These are phyloP conservation scores for Ophiostoma perfectum DNA, from an alignment of 2,329 filamentous ascomycete species.

Conservation along the genomic window DNA sequence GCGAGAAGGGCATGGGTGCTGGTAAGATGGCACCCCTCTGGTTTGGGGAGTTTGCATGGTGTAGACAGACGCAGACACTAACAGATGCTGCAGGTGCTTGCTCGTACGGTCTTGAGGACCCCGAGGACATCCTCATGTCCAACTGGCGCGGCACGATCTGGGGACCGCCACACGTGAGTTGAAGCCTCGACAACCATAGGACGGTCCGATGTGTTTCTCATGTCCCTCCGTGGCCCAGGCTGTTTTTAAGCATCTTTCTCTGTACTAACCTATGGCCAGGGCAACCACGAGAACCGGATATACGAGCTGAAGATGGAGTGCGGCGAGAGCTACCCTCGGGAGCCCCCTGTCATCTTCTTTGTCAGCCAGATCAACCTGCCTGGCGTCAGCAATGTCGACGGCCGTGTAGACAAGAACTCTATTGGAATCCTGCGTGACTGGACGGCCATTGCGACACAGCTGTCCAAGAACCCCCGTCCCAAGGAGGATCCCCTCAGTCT, in stretches of 20 bases:
- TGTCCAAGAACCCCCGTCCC: constrained; percentile 31
- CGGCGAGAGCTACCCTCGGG: constrained; percentile 80
- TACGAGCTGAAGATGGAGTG: constrained; percentile 98
- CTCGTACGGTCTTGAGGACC: constrained; percentile 91
- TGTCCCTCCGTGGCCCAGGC: too few species aligned
- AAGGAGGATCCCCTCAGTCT: constrained; percentile 35
- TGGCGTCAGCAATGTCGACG: constrained; percentile 75
- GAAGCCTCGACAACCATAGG: neutral
- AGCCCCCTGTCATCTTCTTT: constrained; percentile 85
- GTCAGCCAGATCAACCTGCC: constrained; percentile 94
- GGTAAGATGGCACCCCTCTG: constrained; percentile 47
- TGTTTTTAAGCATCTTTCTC: too few species aligned
- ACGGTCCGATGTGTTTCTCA: too few species aligned
- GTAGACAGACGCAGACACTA: neutral
- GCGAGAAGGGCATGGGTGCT: constrained; percentile 93
- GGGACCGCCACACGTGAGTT: constrained; percentile 83
- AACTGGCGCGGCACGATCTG: constrained; percentile 99
- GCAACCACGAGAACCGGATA: constrained; percentile 93
- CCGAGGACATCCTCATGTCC: constrained; percentile 92
- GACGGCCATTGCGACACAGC: constrained; percentile 92
- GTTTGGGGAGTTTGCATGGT: neutral
- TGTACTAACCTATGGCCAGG: constrained; percentile 45
- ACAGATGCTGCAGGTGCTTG: constrained; percentile 68
- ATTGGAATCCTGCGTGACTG: constrained; percentile 82
- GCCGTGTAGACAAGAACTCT: constrained; percentile 77